Conservation (phyloP, 2,329 filamentous ascomycete species). For the Kalmusia sp. region DNA sequence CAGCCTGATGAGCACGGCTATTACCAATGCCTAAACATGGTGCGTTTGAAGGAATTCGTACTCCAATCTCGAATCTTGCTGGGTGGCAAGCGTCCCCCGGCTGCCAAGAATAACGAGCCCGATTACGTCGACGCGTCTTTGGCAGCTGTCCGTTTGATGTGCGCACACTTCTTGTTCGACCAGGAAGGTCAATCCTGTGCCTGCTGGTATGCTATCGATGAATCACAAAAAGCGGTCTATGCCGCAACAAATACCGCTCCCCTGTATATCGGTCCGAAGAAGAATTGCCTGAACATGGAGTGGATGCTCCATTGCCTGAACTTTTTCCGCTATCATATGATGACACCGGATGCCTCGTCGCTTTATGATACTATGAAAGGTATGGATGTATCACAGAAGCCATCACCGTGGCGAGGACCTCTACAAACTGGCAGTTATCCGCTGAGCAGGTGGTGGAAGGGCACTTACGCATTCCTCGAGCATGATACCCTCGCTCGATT, state of each 20-base stretch:
- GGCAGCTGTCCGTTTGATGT: constrained; percentile 42
- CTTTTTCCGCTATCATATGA: constrained; percentile 62
- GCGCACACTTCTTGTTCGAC: constrained; percentile 38
- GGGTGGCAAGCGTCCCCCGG: constrained; percentile 28
- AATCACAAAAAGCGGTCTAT: constrained; percentile 57
- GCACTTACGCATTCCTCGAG: constrained; percentile 55
- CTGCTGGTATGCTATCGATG: constrained; percentile 48
- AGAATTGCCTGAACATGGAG: constrained; percentile 51
- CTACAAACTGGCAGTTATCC: constrained; percentile 42
- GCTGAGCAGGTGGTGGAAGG: constrained; percentile 58
- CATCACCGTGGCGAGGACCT: constrained; percentile 51
- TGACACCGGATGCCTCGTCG: constrained; percentile 43
- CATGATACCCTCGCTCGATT: constrained; percentile 23
- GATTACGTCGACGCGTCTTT: constrained; percentile 22
- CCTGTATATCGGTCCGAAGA: constrained; percentile 50
- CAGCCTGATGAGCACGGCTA: constrained; percentile 23
- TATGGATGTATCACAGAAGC: constrained; percentile 47
- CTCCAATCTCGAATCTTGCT: constrained; percentile 34
- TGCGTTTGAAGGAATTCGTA: constrained; percentile 39
- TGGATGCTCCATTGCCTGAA: constrained; percentile 58
- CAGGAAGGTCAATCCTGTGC: constrained; percentile 14
- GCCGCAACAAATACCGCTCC: constrained; percentile 37
- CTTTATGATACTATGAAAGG: constrained; percentile 45
- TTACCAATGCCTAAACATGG: constrained; percentile 45
- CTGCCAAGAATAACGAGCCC: constrained; percentile 7